Conservation (phyloP, 2,329 filamentous ascomycete genomes). For the Periconia macrospinosa region DNA sequence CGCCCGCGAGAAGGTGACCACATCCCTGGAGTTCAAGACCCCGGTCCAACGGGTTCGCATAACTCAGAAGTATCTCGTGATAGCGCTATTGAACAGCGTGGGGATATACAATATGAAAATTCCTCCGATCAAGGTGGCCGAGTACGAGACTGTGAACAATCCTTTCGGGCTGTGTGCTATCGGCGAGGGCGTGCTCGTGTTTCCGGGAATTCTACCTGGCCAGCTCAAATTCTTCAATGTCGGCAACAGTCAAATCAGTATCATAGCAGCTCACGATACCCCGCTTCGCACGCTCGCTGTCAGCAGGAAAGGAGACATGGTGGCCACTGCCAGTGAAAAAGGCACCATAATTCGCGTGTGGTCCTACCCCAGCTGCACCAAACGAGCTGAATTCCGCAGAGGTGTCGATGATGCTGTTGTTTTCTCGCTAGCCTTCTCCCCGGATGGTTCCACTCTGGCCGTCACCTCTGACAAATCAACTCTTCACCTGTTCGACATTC, state of each 20-base stretch:
- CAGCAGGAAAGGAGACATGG: constrained; percentile 75
- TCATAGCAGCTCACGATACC: constrained; percentile 87
- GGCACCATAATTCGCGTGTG: constrained; percentile 90
- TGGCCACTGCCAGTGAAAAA: constrained; percentile 91
- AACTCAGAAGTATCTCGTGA: constrained; percentile 73
- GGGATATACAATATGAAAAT: constrained; percentile 79
- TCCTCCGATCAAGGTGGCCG: constrained; percentile 68
- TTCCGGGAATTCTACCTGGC: constrained; percentile 83
- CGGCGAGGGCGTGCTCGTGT: constrained; percentile 72
- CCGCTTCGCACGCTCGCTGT: constrained; percentile 77
- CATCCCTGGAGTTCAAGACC: constrained; percentile 77
- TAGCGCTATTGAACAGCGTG: constrained; percentile 80
- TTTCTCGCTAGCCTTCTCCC: constrained; percentile 86
- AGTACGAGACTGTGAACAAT: constrained; percentile 87
- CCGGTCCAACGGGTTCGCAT: constrained; percentile 79
- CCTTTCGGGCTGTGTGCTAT: constrained; percentile 78
- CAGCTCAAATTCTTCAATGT: constrained; percentile 89
- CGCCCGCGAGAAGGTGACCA: constrained; percentile 71
- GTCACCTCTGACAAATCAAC: constrained; percentile 97
- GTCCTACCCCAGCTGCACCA: constrained; percentile 76
- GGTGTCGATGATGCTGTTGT: constrained; percentile 87
- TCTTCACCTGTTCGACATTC: constrained; percentile 86
- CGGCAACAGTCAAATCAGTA: constrained; percentile 78
- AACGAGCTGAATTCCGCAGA: constrained; percentile 80
- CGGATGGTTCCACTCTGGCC: constrained; percentile 76